These are phyloP conservation scores for Conticribra weissflogii DNA, from an alignment of 108 stramenopile genomes.

Conservation along the genomic window DNA sequence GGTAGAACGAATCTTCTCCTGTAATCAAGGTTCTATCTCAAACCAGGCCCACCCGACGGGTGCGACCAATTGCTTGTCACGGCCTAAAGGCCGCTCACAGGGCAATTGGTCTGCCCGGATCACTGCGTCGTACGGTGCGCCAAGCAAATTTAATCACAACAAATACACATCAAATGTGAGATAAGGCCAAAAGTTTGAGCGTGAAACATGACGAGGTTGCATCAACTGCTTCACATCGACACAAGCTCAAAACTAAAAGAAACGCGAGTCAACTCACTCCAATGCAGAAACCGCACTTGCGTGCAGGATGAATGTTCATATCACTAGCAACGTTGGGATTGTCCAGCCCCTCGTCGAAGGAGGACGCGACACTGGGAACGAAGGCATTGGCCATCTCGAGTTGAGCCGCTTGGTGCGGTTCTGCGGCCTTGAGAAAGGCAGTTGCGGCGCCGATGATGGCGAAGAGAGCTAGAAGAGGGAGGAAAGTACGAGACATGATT, in stretches of 20 bases:
- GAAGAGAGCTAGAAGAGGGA: slow-evolving; percentile 29
- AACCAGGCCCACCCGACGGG: slow-evolving; percentile 38
- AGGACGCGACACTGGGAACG: background rate
- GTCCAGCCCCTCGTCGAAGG: slow-evolving; percentile 46
- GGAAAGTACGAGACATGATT: slow-evolving; percentile 28
- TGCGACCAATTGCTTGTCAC: slow-evolving; percentile 58
- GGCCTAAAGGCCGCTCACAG: slow-evolving; percentile 63
- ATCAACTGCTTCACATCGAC: background rate
- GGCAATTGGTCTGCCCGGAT: slow-evolving; percentile 85
- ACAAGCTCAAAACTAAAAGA: no score
- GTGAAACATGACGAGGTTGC: background rate
- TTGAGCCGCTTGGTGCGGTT: slow-evolving; percentile 29
- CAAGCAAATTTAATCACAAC: no score
- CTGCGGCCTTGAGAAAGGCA: slow-evolving; percentile 37
- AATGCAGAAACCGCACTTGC: slow-evolving; percentile 85
- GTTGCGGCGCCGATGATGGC: slow-evolving; percentile 28
- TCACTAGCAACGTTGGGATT: slow-evolving; percentile 56
- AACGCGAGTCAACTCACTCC: slow-evolving; percentile 52
- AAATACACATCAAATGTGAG: no score
- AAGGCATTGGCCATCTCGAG: slow-evolving; percentile 2
- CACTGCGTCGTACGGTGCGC: slow-evolving; percentile 42
- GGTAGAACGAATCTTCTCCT: no score
- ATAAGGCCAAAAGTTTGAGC: no score
- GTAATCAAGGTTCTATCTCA: slow-evolving; percentile 5
- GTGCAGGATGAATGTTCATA: slow-evolving; percentile 58